Evolutionary conservation across 306 rosid genomes (phyloP), one percentile per base, ranked within the genome.

Genomic region (Lotus japonicus): DNA sequence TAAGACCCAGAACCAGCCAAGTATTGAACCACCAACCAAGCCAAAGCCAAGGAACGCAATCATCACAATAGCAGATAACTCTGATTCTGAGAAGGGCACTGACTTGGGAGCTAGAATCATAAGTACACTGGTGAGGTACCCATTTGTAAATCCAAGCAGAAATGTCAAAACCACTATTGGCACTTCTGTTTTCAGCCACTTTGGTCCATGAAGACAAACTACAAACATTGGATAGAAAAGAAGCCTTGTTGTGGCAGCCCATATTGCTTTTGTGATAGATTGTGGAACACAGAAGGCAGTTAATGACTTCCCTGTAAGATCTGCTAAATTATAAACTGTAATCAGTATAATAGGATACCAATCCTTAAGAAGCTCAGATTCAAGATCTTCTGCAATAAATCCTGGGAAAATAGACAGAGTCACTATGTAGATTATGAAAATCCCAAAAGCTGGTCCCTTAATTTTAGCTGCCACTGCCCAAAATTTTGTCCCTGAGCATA

Each of bases 361-460:
- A 79, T 90, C 96, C 75, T 66, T 77, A 36, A 94, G 80, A 79
- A 81, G 14, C 67, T 85, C 71, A 54, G 97, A 94, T 45, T 82
- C 71, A 0, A 90, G 72, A 78, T 88, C 82, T 80, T 94, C 98
- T 0, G 98, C 92, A 31, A 94, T 79, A 33, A 82, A 90, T 64
- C 98, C 98, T 2, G 98, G 98, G 59, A 94, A 94, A 13, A 94
- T 90, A 2, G 98, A 94, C 18, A 94, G 79, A 11, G 97, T 94
- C 78, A 94, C 97, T 4, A 83, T 64, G 33, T 94, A 90, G 46
- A 81, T 88, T 39, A 81, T 64, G 77, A 90, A 86, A 51, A 94
- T 86, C 43, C 95, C 96, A 19, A 90, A 80, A 36, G 83, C 92
- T 0, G 94, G 86, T 57, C 84, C 72, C 6, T 81, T 68, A 19